Conservation (phyloP, 1,139 yeast genomes). For the Scheffersomyces titani region DNA sequence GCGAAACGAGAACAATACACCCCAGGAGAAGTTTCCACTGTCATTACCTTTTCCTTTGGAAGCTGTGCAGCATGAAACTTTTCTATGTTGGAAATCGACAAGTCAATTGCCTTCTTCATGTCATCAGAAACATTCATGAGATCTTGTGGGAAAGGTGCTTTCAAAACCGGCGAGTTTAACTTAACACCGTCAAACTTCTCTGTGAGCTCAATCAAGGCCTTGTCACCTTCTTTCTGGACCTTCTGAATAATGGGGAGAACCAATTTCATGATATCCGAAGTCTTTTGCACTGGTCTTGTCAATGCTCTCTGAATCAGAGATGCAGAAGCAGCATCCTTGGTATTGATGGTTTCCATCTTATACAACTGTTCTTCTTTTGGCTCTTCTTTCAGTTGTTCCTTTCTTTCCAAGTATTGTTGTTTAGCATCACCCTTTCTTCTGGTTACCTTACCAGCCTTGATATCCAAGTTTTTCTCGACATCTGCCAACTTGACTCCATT, state of each 20-base stretch:
- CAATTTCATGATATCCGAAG: slow-evolving; percentile 86
- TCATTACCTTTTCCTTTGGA: slow-evolving; percentile 62
- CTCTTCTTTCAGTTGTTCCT: slow-evolving; percentile 16
- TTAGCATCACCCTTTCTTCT: slow-evolving; percentile 97
- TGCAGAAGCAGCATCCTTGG: slow-evolving; percentile 37
- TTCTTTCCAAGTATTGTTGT: slow-evolving; percentile 55
- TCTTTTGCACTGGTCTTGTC: slow-evolving; percentile 87
- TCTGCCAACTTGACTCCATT: slow-evolving; percentile 79
- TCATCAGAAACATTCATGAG: slow-evolving; percentile 77
- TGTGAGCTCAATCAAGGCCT: slow-evolving; percentile 82
- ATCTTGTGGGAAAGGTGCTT: slow-evolving; percentile 82
- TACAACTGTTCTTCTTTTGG: slow-evolving; percentile 40
- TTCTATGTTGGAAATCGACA: slow-evolving; percentile 84
- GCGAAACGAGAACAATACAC: slow-evolving; percentile 93
- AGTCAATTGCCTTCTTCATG: slow-evolving; percentile 81
- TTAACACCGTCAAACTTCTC: slow-evolving; percentile 87
- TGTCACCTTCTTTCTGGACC: slow-evolving; percentile 78
- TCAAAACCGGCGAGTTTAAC: slow-evolving; percentile 68
- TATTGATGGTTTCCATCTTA: slow-evolving; percentile 62
- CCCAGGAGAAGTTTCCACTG: slow-evolving; percentile 94
- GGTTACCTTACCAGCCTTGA: slow-evolving; percentile 82
- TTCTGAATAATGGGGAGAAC: slow-evolving; percentile 86
- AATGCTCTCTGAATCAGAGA: slow-evolving; percentile 58
- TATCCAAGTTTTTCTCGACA: slow-evolving; percentile 79
- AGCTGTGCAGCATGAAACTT: slow-evolving; percentile 95